Conservation (phyloP, 345 rosid species). For the Arabidopsis suecica region DNA sequence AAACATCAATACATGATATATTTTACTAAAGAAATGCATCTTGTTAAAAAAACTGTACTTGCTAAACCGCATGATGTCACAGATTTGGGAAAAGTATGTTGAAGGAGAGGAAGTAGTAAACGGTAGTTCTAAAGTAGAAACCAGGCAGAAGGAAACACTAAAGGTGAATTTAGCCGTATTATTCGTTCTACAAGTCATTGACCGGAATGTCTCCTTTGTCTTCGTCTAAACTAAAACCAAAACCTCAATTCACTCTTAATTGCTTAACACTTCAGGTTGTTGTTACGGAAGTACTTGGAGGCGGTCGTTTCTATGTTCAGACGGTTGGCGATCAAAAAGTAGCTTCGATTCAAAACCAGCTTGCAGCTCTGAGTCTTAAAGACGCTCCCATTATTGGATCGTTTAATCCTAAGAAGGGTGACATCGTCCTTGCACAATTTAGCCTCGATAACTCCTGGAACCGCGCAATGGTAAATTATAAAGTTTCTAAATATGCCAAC, state of each 20-base stretch:
- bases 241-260: constrained; percentile 12
- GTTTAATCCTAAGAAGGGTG: constrained; percentile 90
- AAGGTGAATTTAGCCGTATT: constrained; percentile 55
- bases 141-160: constrained; percentile 85
- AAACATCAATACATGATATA: constrained; percentile 34
- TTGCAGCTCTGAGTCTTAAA: constrained; percentile 70
- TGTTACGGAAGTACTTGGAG: constrained; percentile 91
- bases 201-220: no score
- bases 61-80: constrained; percentile 30
- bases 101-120: constrained; percentile 92
- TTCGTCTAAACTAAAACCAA: constrained; percentile 2
- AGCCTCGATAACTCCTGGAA: constrained; percentile 98
- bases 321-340: constrained; percentile 78
- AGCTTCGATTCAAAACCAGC: constrained; percentile 79
- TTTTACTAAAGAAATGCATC: constrained; percentile 11
- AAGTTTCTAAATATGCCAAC: constrained; percentile 3
- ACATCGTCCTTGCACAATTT: constrained; percentile 90
- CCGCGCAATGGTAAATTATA: constrained; percentile 83
- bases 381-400: constrained; percentile 87
- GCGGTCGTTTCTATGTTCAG: constrained; percentile 92
- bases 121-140: constrained; percentile 63
- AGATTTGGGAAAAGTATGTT: constrained; percentile 98
- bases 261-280: constrained; percentile 62
- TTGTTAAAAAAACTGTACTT: background rate
- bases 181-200: background rate